phyloP scores from a whole-genome alignment of 2,329 filamentous ascomycete species.

The Pleurostoma richardsiae region DNA sequence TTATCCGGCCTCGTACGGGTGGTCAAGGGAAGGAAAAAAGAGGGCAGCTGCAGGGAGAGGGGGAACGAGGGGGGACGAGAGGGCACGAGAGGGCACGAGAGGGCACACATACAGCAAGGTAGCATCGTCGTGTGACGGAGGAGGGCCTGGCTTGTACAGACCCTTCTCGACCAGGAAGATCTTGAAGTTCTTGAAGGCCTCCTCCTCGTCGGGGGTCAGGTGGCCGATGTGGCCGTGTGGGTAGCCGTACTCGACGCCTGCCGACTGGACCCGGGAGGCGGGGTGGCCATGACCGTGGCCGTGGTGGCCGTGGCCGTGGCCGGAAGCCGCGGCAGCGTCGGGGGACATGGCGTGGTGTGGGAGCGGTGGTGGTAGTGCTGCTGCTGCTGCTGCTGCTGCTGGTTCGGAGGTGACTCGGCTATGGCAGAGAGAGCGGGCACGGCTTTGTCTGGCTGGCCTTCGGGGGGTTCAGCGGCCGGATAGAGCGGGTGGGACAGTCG shows the following conservation, averaged over 20 bases:
- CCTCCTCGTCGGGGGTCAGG: conserved; percentile 63
- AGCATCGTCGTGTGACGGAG: conserved; percentile 66
- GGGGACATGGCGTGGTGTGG: no score
- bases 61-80: neutral
- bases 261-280: conserved; percentile 5
- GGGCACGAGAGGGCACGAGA: neutral
- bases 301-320: neutral
- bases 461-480: no score
- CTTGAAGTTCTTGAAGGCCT: conserved; percentile 70
- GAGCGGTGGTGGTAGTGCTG: no score
- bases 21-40: no score
- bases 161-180: conserved; percentile 57
- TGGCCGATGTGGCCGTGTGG: conserved; percentile 78
- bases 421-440: no score
- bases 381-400: no score
- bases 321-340: no score
- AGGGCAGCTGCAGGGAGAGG: neutral
- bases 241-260: conserved; percentile 42
- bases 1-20: no score
- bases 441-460: no score
- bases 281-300: conserved; percentile 3
- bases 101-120: conserved; percentile 58
- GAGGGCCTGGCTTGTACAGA: conserved; percentile 52
- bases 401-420: no score
- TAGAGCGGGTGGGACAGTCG: no score